Conservation (phyloP, 2,329 filamentous ascomycete species). For the Alternaria consortialis region DNA sequence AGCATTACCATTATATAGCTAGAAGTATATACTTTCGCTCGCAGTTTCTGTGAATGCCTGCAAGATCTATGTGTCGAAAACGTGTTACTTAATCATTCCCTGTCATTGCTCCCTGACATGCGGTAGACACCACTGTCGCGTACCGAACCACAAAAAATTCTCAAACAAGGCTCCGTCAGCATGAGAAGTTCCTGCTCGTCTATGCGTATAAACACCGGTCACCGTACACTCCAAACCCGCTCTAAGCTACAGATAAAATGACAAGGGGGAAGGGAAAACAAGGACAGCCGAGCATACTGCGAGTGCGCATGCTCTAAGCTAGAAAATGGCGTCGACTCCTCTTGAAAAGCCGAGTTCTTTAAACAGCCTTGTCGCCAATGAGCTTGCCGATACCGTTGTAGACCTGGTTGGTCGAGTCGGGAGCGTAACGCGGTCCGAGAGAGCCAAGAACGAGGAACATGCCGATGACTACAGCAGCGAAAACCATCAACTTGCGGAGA, state of each 20-base stretch:
- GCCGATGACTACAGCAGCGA: constrained; percentile 68
- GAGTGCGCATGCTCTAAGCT: background rate
- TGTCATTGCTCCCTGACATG: constrained; percentile 39
- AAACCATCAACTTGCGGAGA: constrained; percentile 78
- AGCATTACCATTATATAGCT: constrained; percentile 50
- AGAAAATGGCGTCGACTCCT: background rate
- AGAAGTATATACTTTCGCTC: constrained; percentile 32
- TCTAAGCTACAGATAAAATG: constrained; percentile 37
- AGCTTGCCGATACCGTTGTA: constrained; percentile 49
- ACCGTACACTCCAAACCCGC: constrained; percentile 33
- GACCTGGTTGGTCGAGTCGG: constrained; percentile 47
- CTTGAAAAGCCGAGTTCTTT: constrained; percentile 6
- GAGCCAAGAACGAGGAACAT: constrained; percentile 74
- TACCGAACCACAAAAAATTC: constrained; percentile 22
- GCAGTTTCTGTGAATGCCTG: constrained; percentile 28
- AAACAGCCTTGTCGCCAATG: constrained; percentile 40
- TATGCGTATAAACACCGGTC: constrained; percentile 45
- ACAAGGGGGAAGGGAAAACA: constrained; percentile 36
- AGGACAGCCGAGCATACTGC: constrained; percentile 2
- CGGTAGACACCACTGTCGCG: constrained; percentile 26
- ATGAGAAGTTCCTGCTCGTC: constrained; percentile 41
- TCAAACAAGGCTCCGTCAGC: constrained; percentile 27
- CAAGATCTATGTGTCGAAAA: constrained; percentile 44
- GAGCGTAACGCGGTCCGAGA: constrained; percentile 52
- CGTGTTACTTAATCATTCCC: constrained; percentile 41